These are phyloP conservation scores for Geosmithia putterillii DNA, from an alignment of 2,329 filamentous ascomycete genomes.

Conservation along the genomic window DNA sequence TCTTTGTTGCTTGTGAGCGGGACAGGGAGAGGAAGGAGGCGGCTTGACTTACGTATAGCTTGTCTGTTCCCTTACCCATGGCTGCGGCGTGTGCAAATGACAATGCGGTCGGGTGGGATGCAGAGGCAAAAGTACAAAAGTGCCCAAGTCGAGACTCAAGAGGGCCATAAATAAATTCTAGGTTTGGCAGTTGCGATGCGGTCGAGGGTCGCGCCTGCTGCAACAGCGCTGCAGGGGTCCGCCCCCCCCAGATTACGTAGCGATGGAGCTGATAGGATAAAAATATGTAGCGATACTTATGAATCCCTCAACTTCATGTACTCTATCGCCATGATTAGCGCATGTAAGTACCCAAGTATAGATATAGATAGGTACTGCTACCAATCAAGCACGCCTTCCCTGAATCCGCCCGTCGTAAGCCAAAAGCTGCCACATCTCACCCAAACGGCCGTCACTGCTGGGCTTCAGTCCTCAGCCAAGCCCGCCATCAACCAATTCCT, in stretches of 20 bases:
- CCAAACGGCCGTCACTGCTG: too few species aligned
- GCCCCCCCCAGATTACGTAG: background rate
- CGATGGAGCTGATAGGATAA: background rate
- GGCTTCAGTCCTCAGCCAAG: background rate
- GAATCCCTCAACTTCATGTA: too few species aligned
- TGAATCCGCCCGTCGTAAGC: background rate
- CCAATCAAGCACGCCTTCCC: background rate
- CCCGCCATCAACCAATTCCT: background rate
- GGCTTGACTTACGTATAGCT: slow-evolving; percentile 23
- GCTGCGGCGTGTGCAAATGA: slow-evolving; percentile 2
- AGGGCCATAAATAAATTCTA: background rate
- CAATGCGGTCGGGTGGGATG: background rate
- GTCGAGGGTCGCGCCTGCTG: background rate
- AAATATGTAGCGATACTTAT: too few species aligned
- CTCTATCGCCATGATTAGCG: too few species aligned
- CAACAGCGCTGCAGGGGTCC: background rate
- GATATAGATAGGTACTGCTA: background rate
- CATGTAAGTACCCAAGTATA: background rate
- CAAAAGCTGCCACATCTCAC: background rate
- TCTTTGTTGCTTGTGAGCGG: background rate
- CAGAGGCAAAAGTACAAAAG: background rate
- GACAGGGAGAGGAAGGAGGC: background rate
- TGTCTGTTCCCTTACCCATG: slow-evolving; percentile 32
- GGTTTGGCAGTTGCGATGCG: background rate
- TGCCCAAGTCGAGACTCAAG: background rate